phyloP scores from a whole-genome alignment of 306 rosid genomes.

The Pyrus betulifolia region DNA sequence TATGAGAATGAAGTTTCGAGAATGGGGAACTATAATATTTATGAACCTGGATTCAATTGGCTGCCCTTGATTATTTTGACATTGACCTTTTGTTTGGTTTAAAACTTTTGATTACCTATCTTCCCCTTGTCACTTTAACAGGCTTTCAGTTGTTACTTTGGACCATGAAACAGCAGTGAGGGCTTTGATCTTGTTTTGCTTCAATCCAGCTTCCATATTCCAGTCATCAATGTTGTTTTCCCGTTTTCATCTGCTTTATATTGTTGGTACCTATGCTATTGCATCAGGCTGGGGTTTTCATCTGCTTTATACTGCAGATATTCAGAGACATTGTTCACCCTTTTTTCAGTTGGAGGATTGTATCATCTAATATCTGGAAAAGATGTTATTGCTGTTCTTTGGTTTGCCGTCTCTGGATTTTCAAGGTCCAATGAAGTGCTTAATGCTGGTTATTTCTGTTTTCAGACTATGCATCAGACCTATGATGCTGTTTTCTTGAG shows the following conservation, averaged over 20 bases:
- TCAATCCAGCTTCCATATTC: slow-evolving; percentile 85
- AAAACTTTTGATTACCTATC: slow-evolving; percentile 19
- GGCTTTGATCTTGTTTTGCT: slow-evolving; percentile 79
- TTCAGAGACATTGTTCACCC: slow-evolving; percentile 67
- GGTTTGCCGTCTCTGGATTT: slow-evolving; percentile 58
- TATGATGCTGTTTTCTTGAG: too few relatives aligned
- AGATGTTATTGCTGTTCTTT: slow-evolving; percentile 44
- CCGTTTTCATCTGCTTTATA: not conserved
- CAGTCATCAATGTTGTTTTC: slow-evolving; percentile 66
- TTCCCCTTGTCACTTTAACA: slow-evolving; percentile 19
- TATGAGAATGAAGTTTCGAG: not conserved
- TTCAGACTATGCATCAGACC: too few relatives aligned
- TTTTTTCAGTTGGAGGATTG: slow-evolving; percentile 72
- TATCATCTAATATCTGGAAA: slow-evolving; percentile 55
- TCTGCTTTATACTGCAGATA: slow-evolving; percentile 48
- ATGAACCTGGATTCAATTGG: not conserved
- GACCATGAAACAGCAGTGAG: slow-evolving; percentile 51
- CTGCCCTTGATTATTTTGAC: not conserved
- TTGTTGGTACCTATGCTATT: not conserved
- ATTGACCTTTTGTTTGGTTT: not conserved
- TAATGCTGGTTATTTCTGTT: too few relatives aligned
- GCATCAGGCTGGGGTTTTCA: not conserved
- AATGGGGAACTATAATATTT: not conserved
- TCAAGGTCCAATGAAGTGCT: not conserved
- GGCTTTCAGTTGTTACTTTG: slow-evolving; percentile 61